These are phyloP conservation scores for Rhodotorula graminis DNA, from an alignment of 768 basidiomycete species.

Conservation along the genomic window DNA sequence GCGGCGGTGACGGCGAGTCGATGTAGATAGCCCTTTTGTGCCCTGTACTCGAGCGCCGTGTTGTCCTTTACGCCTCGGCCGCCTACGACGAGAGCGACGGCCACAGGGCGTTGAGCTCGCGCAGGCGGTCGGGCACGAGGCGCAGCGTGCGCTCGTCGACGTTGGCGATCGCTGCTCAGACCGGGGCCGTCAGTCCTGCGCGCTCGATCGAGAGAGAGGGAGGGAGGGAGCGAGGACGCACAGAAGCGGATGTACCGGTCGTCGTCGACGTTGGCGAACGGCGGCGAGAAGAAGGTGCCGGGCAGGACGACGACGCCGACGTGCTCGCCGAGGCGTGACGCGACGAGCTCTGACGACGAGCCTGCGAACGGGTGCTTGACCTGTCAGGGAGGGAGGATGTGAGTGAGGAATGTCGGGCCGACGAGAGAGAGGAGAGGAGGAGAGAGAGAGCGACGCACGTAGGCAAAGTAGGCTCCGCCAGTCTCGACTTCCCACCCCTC, in stretches of 20 bases:
- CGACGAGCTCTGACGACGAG: constrained; percentile 55
- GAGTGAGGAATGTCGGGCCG: neutral
- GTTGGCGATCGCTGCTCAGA: constrained; percentile 32
- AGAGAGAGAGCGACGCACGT: constrained; percentile 51
- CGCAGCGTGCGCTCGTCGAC: constrained; percentile 4
- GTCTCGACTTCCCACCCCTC: constrained; percentile 60
- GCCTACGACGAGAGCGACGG: neutral
- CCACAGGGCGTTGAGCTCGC: constrained; percentile 28
- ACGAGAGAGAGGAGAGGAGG: too few species aligned
- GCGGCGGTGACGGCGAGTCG: too few species aligned
- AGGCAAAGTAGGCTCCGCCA: constrained; percentile 73
- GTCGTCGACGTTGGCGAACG: constrained; percentile 12
- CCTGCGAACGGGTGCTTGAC: constrained; percentile 56
- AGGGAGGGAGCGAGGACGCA: neutral
- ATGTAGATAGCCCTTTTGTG: too few species aligned
- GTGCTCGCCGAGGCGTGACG: constrained; percentile 58
- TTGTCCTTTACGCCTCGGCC: neutral
- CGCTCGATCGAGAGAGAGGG: neutral
- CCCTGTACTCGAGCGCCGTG: too few species aligned
- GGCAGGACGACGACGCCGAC: constrained; percentile 66
- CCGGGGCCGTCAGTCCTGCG: neutral
- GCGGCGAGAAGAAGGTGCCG: constrained; percentile 42
- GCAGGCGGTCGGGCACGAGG: constrained; percentile 11
- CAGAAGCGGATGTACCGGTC: constrained; percentile 36
- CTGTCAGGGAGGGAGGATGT: neutral